Evolutionary conservation across 2,329 filamentous ascomycete species (phyloP), one percentile per base, ranked within the genome.

Genomic region (Ophiostoma quercus): DNA sequence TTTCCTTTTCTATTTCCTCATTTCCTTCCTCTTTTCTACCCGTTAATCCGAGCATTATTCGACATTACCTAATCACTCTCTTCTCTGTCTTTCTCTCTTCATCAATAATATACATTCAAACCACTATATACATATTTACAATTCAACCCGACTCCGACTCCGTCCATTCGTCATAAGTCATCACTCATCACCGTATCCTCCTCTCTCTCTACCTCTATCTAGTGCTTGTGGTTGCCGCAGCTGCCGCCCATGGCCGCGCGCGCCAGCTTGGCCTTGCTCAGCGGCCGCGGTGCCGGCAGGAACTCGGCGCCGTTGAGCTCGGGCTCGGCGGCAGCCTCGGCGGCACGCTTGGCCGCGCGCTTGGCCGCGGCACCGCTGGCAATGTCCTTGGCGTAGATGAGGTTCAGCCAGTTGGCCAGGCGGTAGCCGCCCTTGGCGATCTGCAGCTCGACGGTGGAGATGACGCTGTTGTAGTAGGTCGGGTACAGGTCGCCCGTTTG

Each of bases 401-500:
- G 11, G 54, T 70, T 70, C 25, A 70, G 69, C 69, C 69, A 70
- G 66, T 70, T 67, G 65, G 69, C 69, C 8, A 70, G 66, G 29
- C 74, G 76, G 69, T 81, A 81, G 0, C 81, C 81, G 68, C 79
- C 79, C 76, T 82, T 82, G 9, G 81, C 79, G 34, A 82, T 80
- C 76, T 82, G 81, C 68, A 81, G 73, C 72, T 79, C 77, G 54
- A 83, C 76, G 16, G 80, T 79, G 11, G 77, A 78, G 68, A 77
- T 75, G 19, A 79, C 80, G 11, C 74, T 75, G 41, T 78, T 78
- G 67, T 80, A 80, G 73, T 82, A 82, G 12, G 73, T 73, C 12
- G 79, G 79, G 68, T 77, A 78, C 6, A 82, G 75, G 39, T 82
- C 81, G 71, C 77, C 75, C 34, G 74, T 74, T 73, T 82, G 75